Base-by-base conservation (phyloP, 176 grass and related monocot genomes). In the Tuctoria greenei region DNA sequence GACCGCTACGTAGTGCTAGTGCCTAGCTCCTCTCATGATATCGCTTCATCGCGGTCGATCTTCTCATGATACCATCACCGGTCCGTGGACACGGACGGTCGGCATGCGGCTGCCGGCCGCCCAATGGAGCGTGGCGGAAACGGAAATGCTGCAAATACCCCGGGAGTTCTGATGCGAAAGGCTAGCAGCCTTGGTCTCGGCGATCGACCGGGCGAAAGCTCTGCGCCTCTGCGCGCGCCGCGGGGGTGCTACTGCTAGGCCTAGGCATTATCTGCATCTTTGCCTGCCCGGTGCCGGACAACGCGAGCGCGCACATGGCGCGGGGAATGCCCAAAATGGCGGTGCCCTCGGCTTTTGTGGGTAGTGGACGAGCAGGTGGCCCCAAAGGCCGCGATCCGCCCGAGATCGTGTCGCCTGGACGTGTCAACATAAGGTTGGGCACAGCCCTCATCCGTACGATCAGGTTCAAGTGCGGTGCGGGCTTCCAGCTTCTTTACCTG, bases 311-410 rank as follows among this genome's bases (percentile, higher is more conserved):
- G 81, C 2, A 41, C 64, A 12, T 31, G 68, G 28, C 24, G 52
- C 43, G 25, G 78, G 71, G 70, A 15, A 61, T 83, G 67, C 79
- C 85, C 78, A 73, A 87, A 87, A 87, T 82, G 85, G 85, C 49
- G 73, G 51, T 72, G 73, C 47, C n/a, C n/a, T 76, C 31, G 78
- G 46, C 79, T 87, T 82, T 87, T 2, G 69, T 17, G 5, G 37
- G 21, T 41, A 40, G 84, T 71, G 79, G 49, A 45, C 7, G 78
- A 27, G 77, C 26, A 25, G 61, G 66, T 21, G 82, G n/a, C 55
- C 65, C 7, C 75, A 46, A 13, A 66, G 44, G 44, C 1, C 44
- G 57, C 72, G 73, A 79, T 82, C 78, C 74, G 59, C 21, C 16
- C 28, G 60, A 78, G 73, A 78, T 82, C 79, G 61, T 82, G 85